Evolutionary conservation across 164 flowering plant species (phyloP).

Genomic region (Chimonanthus salicifolius): DNA sequence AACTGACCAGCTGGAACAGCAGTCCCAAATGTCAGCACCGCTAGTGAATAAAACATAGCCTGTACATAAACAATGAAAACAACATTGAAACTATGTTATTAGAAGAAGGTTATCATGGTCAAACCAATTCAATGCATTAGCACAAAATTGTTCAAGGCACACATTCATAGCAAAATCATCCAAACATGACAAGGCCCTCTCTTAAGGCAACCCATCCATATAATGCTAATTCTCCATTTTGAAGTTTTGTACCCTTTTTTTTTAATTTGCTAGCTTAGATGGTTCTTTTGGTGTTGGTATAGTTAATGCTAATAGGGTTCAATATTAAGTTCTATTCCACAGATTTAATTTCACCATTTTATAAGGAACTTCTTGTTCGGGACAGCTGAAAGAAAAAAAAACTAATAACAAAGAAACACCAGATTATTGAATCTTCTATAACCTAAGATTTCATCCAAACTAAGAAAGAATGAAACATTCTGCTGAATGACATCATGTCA

Average conservation of each 20-base stretch:
- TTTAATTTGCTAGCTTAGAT: background rate
- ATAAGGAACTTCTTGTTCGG: too few relatives aligned
- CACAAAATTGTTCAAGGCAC: constrained; percentile 1
- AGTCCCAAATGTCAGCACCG: constrained; percentile 95
- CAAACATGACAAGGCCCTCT: background rate
- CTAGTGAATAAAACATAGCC: constrained; percentile 96
- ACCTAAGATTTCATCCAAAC: background rate
- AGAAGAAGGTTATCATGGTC: background rate
- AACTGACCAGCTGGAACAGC: constrained; percentile 99
- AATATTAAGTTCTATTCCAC: background rate
- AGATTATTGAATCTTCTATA: background rate
- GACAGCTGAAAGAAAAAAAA: background rate
- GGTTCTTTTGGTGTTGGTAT: background rate
- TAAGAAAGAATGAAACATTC: background rate
- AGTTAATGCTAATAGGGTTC: background rate
- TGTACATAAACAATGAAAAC: constrained; percentile 27
- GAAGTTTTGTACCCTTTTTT: background rate
- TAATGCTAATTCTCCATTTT: background rate
- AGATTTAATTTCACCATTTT: background rate
- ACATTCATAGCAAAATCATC: background rate
- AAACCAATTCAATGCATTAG: background rate
- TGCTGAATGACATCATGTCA: background rate
- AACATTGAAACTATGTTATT: constrained; percentile 1
- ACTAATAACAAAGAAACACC: background rate
- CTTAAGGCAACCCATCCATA: background rate